A percentile compares a stretch with the other conserved stretches of the same genome.
phyloP scores from a whole-genome alignment of 2,329 filamentous ascomycete species.

The Truncatella angustata region DNA sequence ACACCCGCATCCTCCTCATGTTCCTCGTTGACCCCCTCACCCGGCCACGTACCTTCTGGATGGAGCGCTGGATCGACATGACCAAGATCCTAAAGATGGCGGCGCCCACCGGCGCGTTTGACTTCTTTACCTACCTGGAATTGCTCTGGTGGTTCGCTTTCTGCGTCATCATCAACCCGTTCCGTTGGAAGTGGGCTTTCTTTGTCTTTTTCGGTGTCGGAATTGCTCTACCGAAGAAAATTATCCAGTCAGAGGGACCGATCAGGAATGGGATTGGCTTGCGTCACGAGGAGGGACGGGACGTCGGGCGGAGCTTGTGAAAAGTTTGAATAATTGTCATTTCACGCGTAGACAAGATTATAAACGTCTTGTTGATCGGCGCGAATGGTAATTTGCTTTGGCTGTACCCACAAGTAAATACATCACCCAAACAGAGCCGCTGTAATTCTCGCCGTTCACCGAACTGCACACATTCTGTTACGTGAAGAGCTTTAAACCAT shows the following conservation, averaged over 20 bases:
- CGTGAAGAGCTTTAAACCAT: no score
- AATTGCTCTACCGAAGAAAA: slow-evolving; percentile 58
- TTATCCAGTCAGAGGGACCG: slow-evolving; percentile 66
- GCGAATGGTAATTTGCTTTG: not conserved
- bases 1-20: slow-evolving; percentile 83
- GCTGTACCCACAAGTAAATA: no score
- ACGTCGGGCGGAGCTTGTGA: slow-evolving; percentile 32
- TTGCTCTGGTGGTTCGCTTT: slow-evolving; percentile 84
- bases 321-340: no score
- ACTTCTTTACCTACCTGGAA: slow-evolving; percentile 88
- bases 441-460: no score
- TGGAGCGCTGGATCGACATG: slow-evolving; percentile 86
- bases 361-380: no score
- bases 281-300: slow-evolving; percentile 25
- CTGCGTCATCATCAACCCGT: slow-evolving; percentile 75
- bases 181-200: slow-evolving; percentile 84
- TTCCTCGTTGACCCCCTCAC: slow-evolving; percentile 78
- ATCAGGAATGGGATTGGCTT: slow-evolving; percentile 53
- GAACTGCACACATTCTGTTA: no score
- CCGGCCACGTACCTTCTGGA: slow-evolving; percentile 68
- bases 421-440: no score
- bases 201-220: slow-evolving; percentile 82
- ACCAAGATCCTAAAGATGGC: slow-evolving; percentile 68
- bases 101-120: slow-evolving; percentile 74
- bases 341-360: no score